Conservation (phyloP, 1,284 basidiomycete species). For the Sporisorium graminicola region DNA sequence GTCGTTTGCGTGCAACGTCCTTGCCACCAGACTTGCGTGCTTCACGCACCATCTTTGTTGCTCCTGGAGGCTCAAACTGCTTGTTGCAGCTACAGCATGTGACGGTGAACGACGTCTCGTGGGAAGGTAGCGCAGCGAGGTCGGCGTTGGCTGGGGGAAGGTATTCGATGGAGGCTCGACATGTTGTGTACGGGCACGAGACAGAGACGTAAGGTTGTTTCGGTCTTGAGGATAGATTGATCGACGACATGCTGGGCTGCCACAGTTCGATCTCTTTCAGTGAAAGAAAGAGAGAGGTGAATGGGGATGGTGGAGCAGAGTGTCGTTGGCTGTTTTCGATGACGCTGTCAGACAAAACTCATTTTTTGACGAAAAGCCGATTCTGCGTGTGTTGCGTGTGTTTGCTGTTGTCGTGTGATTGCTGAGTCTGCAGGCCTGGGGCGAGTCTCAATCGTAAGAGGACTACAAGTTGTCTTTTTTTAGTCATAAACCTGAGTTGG, state of each 20-base stretch:
- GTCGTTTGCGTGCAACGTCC: constrained; percentile 51
- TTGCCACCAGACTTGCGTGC: constrained; percentile 50
- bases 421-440: not conserved
- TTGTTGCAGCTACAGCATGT: constrained; percentile 63
- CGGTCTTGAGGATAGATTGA: constrained; percentile 56
- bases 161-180: constrained; percentile 64
- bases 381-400: no score
- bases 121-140: constrained; percentile 44
- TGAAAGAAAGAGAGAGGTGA: not conserved
- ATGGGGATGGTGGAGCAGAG: constrained; percentile 8
- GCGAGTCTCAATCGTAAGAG: not conserved
- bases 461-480: no score
- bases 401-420: constrained; percentile 14
- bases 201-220: constrained; percentile 61
- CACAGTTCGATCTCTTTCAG: not conserved
- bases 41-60: constrained; percentile 61
- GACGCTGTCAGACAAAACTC: no score
- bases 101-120: constrained; percentile 65
- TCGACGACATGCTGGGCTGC: constrained; percentile 25
- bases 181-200: constrained; percentile 64
- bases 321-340: not conserved
- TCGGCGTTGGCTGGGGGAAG: constrained; percentile 46
- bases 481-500: not conserved
- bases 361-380: not conserved
- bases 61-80: constrained; percentile 66